Base-by-base conservation (phyloP, 2,329 filamentous ascomycete genomes). In the Colletotrichum chlorophyti region DNA sequence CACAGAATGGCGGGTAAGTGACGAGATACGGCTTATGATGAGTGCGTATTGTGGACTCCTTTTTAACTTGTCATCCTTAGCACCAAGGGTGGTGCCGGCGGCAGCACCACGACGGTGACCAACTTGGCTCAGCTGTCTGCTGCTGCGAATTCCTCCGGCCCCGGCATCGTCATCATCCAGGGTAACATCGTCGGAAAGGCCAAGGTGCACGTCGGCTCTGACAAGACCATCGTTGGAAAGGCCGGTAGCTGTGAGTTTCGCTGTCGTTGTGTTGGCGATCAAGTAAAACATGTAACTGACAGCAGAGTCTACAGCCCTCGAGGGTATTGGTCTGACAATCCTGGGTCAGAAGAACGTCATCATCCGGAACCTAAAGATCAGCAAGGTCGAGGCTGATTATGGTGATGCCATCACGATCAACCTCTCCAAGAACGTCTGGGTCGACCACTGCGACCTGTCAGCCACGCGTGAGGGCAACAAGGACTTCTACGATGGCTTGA, bases 401-500 rank as follows among this genome's bases (percentile, higher is more conserved):
- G 83, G 83, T 15, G 84, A 87, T 63, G 81, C 79, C 41, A 79
- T 87, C 63, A 80, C 78, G 52, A 80, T 86, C 48, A 78, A 85
- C 67, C 67, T 65, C 3, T 76, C 79, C 40, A 80, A 69, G 53
- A 85, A 85, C 57, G 75, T 83, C 63, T 89, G 85, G 85, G 73
- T 89, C 45, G 85, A 89, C 71, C 85, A 88, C 72, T 77, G 79
- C 67, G 85, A 89, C 61, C 76, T 89, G 11, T 83, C 79, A 6
- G 83, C 82, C n/a, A 60, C 60, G 6, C 45, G 60, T 6, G 47
- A 52, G 14, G 80, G 87, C 71, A 83, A 79, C 74, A 89, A 89
- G 73, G 84, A 89, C 73, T 86, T 83, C 72, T 88, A 88, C 68
- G 86, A 89, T 54, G 85, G 86, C 11, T 79, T 88, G 1, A 71